These are phyloP conservation scores for Fusarium tjaetaba DNA, from an alignment of 2,329 filamentous ascomycete genomes.

Conservation along the genomic window DNA sequence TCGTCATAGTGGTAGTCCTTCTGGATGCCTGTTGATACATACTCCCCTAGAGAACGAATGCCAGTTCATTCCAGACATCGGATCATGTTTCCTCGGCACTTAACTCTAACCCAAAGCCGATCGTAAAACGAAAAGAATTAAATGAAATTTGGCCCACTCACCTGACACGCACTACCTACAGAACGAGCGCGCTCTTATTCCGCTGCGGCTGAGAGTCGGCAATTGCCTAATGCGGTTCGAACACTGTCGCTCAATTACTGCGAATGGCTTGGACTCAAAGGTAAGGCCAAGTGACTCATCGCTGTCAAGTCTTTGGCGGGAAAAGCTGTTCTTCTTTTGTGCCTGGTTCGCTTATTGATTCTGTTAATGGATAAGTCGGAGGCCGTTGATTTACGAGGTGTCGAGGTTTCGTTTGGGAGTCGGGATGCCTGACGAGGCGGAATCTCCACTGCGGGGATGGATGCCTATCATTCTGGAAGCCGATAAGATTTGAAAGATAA, in stretches of 20 bases:
- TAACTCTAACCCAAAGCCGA: neutral
- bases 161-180: slow-evolving; percentile 23
- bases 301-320: neutral
- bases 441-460: neutral
- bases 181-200: neutral
- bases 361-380: neutral
- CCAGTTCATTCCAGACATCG: neutral
- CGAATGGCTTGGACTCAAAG: neutral
- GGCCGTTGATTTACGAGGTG: neutral
- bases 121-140: neutral
- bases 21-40: neutral
- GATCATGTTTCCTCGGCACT: neutral
- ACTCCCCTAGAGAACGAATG: neutral
- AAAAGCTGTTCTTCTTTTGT: neutral
- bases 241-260: neutral
- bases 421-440: neutral
- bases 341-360: neutral
- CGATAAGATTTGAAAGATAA: neutral
- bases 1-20: too few species aligned
- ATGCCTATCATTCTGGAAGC: neutral
- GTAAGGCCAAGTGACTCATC: neutral
- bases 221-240: slow-evolving; percentile 14
- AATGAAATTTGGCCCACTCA: slow-evolving; percentile 4
- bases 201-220: slow-evolving; percentile 24
- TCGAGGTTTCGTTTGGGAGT: too few species aligned